A percentile compares a stretch with the other conserved stretches of the same genome.
Conservation (phyloP, 2,329 filamentous ascomycete species). For the Xylariaceae sp. region DNA sequence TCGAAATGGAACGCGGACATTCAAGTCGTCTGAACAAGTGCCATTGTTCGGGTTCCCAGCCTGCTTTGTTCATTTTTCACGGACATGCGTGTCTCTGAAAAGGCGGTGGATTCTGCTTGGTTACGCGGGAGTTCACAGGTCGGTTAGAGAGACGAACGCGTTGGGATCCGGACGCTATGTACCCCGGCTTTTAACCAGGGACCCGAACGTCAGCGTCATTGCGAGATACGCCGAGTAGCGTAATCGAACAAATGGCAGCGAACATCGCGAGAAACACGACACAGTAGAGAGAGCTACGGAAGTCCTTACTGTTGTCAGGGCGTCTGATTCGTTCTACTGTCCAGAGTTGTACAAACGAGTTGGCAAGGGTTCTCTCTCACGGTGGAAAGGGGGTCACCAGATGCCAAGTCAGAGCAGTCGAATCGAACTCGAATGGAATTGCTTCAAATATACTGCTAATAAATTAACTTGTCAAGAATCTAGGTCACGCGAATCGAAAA, state of each 20-base stretch:
- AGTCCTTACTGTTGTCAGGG: background rate
- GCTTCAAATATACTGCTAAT: background rate
- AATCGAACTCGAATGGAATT: background rate
- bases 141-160: background rate
- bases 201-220: background rate
- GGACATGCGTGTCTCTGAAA: no score
- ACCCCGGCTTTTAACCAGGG: background rate
- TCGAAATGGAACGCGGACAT: background rate
- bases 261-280: background rate
- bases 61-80: no score
- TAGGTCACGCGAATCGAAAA: constrained; percentile 9
- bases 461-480: constrained; percentile 1
- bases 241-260: background rate
- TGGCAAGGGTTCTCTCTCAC: no score
- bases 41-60: background rate
- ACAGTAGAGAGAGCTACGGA: background rate
- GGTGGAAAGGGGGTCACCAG: no score
- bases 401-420: background rate
- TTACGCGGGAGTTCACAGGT: no score
- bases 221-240: background rate
- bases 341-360: no score
- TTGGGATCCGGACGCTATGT: background rate
- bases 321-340: no score
- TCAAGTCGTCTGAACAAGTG: background rate
- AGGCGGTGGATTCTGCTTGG: no score